phyloP scores from a whole-genome alignment of 306 rosid species.

The Gleditsia sinensis region DNA sequence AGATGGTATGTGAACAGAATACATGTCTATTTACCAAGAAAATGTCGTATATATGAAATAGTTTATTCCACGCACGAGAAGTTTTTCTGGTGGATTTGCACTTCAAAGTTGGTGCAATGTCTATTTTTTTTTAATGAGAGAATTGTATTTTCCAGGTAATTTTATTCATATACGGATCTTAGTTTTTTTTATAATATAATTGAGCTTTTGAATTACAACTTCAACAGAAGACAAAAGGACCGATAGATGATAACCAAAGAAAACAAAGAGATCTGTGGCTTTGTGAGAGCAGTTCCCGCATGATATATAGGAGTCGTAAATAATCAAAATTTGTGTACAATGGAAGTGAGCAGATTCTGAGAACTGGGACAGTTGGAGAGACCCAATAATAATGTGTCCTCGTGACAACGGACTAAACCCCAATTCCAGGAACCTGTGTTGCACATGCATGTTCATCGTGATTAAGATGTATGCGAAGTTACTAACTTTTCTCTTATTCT shows the following conservation, averaged over 20 bases:
- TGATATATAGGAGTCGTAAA: not conserved
- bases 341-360: not conserved
- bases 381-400: not conserved
- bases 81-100: not conserved
- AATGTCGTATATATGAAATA: not conserved
- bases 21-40: not conserved
- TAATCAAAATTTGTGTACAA: conserved; percentile 3
- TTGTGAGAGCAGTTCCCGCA: not conserved
- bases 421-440: conserved; percentile 6
- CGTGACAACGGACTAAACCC: conserved; percentile 13
- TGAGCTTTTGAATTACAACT: too few species aligned
- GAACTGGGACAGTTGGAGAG: conserved; percentile 6
- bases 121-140: not conserved
- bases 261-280: not conserved
- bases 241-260: too few species aligned
- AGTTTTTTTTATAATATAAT: too few species aligned
- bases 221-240: not conserved
- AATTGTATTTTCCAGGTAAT: too few species aligned
- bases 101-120: too few species aligned
- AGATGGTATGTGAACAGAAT: not conserved
- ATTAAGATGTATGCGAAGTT: conserved; percentile 17
- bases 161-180: not conserved
- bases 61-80: not conserved
- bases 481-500: too few species aligned
- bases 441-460: conserved; percentile 10